Conservation (phyloP, 495 filamentous ascomycete genomes). For the Diplogelasinospora grovesii region DNA sequence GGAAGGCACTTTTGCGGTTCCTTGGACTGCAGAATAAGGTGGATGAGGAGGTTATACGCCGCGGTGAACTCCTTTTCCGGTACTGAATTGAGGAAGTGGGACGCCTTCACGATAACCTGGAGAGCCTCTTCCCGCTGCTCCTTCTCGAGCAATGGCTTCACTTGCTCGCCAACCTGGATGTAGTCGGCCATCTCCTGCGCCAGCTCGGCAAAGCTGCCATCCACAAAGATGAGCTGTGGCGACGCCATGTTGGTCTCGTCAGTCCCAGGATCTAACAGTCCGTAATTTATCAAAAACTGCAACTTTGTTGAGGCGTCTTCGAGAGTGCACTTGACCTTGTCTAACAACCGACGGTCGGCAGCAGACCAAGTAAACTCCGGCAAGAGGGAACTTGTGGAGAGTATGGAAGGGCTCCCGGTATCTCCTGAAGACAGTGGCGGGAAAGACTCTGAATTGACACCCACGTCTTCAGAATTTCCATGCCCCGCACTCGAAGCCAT, state of each 20-base stretch:
- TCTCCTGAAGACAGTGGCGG: no score
- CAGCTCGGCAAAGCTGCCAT: slow-evolving; percentile 84
- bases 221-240: slow-evolving; percentile 65
- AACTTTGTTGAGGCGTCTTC: no score
- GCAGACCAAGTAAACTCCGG: no score
- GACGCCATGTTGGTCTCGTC: slow-evolving; percentile 23
- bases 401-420: no score
- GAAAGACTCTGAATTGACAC: slow-evolving; percentile 7
- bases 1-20: slow-evolving; percentile 80
- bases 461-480: slow-evolving; percentile 17
- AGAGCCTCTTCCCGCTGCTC: slow-evolving; percentile 75
- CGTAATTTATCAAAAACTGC: no score
- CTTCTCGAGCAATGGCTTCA: slow-evolving; percentile 65
- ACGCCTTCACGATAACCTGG: slow-evolving; percentile 77
- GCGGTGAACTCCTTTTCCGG: slow-evolving; percentile 94
- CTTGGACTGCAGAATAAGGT: slow-evolving; percentile 78
- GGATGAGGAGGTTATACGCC: slow-evolving; percentile 91
- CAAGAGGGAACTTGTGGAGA: no score
- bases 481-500: slow-evolving; percentile 27
- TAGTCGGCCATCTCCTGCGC: slow-evolving; percentile 83
- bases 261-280: no score
- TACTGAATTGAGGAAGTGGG: slow-evolving; percentile 62
- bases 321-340: no score
- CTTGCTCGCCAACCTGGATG: slow-evolving; percentile 62
- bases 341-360: no score